Conservation (phyloP, 2,329 filamentous ascomycete species). For the Calonectria crousiana region DNA sequence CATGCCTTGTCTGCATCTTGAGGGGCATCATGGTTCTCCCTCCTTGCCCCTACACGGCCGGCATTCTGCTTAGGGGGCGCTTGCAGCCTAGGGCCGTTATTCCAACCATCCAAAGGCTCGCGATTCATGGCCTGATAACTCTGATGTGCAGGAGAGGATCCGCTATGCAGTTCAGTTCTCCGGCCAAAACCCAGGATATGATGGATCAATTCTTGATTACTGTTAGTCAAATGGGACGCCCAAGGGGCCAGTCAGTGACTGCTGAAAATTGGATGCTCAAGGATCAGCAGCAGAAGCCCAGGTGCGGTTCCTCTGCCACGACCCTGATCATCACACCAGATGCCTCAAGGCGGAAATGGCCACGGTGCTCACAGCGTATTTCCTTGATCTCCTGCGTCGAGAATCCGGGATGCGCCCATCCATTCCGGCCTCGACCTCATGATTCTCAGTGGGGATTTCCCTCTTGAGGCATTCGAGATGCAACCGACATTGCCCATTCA, state of each 20-base stretch:
- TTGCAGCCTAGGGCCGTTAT: background rate
- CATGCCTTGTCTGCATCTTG: background rate
- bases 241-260: background rate
- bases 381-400: slow-evolving; percentile 12
- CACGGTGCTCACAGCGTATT: background rate
- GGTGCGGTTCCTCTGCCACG: background rate
- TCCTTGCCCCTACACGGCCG: background rate
- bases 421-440: background rate
- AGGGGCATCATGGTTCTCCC: background rate
- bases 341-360: slow-evolving; percentile 10
- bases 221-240: slow-evolving; percentile 3
- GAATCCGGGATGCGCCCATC: slow-evolving; percentile 16
- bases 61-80: background rate
- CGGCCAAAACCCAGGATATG: background rate
- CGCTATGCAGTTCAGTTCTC: background rate
- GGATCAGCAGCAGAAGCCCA: background rate
- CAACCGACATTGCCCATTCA: background rate
- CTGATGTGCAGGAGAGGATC: background rate
- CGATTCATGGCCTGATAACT: slow-evolving; percentile 19
- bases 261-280: background rate
- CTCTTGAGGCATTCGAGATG: slow-evolving; percentile 7
- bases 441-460: slow-evolving; percentile 8
- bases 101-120: background rate
- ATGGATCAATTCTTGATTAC: background rate
- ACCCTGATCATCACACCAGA: slow-evolving; percentile 17